Evolutionary conservation across 441 rosid genomes (phyloP).

Genomic region (Eugenia klotzschiana): DNA sequence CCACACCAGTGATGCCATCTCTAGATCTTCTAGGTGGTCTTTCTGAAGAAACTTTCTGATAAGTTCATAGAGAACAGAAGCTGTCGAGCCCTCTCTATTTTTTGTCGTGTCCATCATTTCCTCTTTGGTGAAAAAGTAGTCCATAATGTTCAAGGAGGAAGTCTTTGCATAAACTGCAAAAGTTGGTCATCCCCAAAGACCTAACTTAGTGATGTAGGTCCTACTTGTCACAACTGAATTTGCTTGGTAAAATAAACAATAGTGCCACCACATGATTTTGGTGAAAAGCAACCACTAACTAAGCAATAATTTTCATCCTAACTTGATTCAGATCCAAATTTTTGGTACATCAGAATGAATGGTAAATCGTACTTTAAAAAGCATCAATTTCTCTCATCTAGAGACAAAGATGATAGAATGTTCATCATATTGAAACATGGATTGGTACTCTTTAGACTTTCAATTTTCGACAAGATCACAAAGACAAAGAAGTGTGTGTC

Average conservation of each 20-base stretch:
- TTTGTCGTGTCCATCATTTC: conserved; percentile 25
- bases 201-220: not conserved
- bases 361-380: no score
- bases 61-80: conserved; percentile 23
- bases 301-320: no score
- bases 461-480: no score
- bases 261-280: not conserved
- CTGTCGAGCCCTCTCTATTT: conserved; percentile 23
- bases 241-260: not conserved
- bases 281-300: no score
- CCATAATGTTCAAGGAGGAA: not conserved
- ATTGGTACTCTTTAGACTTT: not conserved
- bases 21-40: conserved; percentile 5
- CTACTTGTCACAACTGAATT: not conserved
- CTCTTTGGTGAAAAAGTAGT: conserved; percentile 21
- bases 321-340: no score
- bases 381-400: no score
- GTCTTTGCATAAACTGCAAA: conserved; percentile 24
- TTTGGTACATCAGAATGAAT: no score
- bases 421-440: no score
- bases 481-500: no score
- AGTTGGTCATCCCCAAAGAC: not conserved
- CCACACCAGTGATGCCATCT: conserved; percentile 31
- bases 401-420: no score
- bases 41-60: not conserved